These are phyloP conservation scores for Leccinellum rugosiceps DNA, from an alignment of 768 basidiomycete genomes.

Conservation along the genomic window DNA sequence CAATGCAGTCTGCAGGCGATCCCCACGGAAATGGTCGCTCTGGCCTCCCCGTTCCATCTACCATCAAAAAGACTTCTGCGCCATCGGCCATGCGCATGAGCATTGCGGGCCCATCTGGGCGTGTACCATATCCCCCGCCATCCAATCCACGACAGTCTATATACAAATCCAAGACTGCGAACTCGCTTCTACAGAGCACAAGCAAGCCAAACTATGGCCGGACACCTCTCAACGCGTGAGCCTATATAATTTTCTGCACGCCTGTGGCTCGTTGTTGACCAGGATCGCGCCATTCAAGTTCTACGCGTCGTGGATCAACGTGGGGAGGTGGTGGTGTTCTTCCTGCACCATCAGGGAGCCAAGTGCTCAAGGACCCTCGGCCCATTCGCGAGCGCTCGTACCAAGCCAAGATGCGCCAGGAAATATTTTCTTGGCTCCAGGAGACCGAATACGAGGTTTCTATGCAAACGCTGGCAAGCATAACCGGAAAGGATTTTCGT, in stretches of 20 bases:
- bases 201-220: slow-evolving; percentile 64
- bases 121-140: slow-evolving; percentile 46
- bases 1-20: slow-evolving; percentile 53
- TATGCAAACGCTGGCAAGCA: slow-evolving; percentile 65
- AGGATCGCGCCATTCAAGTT: slow-evolving; percentile 36
- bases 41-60: slow-evolving; percentile 70
- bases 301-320: slow-evolving; percentile 71
- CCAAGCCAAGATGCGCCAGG: slow-evolving; percentile 71
- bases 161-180: slow-evolving; percentile 64
- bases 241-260: not conserved
- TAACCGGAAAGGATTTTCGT: slow-evolving; percentile 85
- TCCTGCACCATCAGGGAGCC: slow-evolving; percentile 49
- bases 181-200: slow-evolving; percentile 67
- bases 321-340: slow-evolving; percentile 54
- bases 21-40: slow-evolving; percentile 52
- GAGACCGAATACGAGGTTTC: slow-evolving; percentile 63
- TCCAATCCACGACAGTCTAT: slow-evolving; percentile 67
- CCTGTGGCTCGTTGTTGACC: slow-evolving; percentile 3
- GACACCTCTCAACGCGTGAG: slow-evolving; percentile 71
- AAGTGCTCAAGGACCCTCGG: slow-evolving; percentile 67
- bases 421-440: slow-evolving; percentile 71
- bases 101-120: slow-evolving; percentile 69
- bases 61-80: slow-evolving; percentile 61
- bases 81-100: slow-evolving; percentile 58
- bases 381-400: slow-evolving; percentile 75